Percentiles rank a stretch among this genome's conserved stretches.
phyloP scores from a whole-genome alignment of 768 basidiomycete species.

The Chalciporus chontae region DNA sequence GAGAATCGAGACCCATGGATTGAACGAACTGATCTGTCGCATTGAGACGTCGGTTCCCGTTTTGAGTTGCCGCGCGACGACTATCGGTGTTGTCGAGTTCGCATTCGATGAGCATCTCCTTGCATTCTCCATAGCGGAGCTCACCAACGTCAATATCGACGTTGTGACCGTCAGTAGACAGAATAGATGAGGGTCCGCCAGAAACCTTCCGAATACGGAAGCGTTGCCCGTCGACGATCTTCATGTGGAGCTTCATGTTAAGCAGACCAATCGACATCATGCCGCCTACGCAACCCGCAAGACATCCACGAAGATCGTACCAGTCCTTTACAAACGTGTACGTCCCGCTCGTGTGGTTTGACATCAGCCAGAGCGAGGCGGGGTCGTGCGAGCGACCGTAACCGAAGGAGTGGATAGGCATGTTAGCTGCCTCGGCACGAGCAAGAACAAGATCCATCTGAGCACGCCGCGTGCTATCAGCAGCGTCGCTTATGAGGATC shows the following conservation, averaged over 20 bases:
- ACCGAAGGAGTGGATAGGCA: slow-evolving; percentile 96
- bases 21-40: slow-evolving; percentile 90
- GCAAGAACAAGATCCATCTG: slow-evolving; percentile 99
- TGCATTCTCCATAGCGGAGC: slow-evolving; percentile 91
- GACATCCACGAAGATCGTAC: slow-evolving; percentile 89
- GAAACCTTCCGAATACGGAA: slow-evolving; percentile 95
- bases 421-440: slow-evolving; percentile 92
- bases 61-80: slow-evolving; percentile 16
- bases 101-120: slow-evolving; percentile 92
- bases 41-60: slow-evolving; percentile 44
- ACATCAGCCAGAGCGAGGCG: slow-evolving; percentile 97
- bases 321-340: slow-evolving; percentile 99
- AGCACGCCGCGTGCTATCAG: slow-evolving; percentile 87
- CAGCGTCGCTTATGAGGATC: slow-evolving; percentile 88
- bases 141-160: slow-evolving; percentile 96
- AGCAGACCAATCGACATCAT: slow-evolving; percentile 94
- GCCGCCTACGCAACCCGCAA: slow-evolving; percentile 93
- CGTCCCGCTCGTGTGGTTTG: slow-evolving; percentile 94
- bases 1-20: slow-evolving; percentile 75
- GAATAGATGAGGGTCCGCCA: slow-evolving; percentile 82
- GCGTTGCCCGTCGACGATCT: slow-evolving; percentile 83
- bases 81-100: slow-evolving; percentile 80
- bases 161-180: slow-evolving; percentile 89
- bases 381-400: slow-evolving; percentile 98
- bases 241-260: slow-evolving; percentile 94